A percentile compares a stretch with the other conserved stretches of the same genome.
Conservation (phyloP, 1,139 yeast species). For the Taphrina pruni region DNA sequence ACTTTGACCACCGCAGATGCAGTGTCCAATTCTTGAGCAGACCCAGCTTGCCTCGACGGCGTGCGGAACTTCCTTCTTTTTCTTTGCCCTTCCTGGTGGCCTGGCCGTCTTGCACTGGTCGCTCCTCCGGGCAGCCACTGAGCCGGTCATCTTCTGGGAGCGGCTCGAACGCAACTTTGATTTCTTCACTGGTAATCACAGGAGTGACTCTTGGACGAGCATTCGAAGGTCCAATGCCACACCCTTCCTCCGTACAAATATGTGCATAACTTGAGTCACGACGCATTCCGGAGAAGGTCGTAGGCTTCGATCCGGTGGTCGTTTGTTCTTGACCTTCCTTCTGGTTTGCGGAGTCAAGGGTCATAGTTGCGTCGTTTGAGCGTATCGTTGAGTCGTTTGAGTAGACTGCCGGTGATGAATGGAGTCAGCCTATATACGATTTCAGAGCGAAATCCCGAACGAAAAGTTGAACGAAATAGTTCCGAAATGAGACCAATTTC, state of each 20-base stretch:
- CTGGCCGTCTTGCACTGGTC: neutral
- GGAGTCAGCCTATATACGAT: neutral
- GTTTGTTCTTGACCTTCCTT: neutral
- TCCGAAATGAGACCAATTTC: neutral
- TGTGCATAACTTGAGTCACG: conserved; percentile 1
- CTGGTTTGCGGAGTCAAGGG: neutral
- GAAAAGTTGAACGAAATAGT: conserved; percentile 7
- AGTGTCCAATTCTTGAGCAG: neutral
- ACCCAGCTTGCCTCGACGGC: neutral
- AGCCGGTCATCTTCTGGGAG: neutral
- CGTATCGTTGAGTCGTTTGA: neutral
- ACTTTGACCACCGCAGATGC: neutral
- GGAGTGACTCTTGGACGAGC: conserved; percentile 3
- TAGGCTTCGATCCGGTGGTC: neutral
- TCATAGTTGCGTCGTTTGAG: neutral
- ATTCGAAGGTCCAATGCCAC: conserved; percentile 14
- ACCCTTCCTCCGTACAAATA: neutral
- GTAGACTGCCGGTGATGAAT: too few species aligned
- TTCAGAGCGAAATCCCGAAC: neutral
- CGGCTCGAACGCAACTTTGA: neutral
- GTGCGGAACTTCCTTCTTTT: neutral
- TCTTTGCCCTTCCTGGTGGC: neutral
- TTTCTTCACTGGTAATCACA: neutral
- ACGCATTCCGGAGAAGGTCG: neutral
- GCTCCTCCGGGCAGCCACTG: neutral